Conservation (phyloP, 192 early-diverging fungal species). For the Allomyces macrogynus region DNA sequence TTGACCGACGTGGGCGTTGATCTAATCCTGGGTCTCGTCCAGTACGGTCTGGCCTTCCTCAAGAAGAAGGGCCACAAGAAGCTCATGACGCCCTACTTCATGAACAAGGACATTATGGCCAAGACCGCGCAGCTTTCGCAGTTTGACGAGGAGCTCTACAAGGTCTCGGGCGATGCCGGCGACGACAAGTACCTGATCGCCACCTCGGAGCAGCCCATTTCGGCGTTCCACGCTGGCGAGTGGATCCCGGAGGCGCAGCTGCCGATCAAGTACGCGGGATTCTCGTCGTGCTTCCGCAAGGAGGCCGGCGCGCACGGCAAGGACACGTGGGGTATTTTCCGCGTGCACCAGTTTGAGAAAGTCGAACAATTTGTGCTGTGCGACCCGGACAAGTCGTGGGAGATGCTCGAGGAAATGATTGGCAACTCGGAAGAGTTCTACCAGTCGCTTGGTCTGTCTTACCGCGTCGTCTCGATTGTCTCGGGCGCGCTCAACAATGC, state of each 20-base stretch:
- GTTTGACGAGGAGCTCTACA: conserved; percentile 98
- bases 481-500: conserved; percentile 96
- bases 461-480: conserved; percentile 86
- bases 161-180: conserved; percentile 47
- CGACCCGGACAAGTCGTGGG: conserved; percentile 95
- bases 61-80: conserved; percentile 63
- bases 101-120: conserved; percentile 91
- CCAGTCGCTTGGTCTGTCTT: conserved; percentile 80
- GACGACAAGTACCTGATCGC: conserved; percentile 96
- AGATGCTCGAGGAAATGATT: conserved; percentile 96
- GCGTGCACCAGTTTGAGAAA: conserved; percentile 99
- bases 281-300: conserved; percentile 98
- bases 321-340: conserved; percentile 98
- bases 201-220: conserved; percentile 96
- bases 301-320: conserved; percentile 94
- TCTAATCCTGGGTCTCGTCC: conserved; percentile 87
- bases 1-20: conserved; percentile 86
- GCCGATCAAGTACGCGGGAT: conserved; percentile 83
- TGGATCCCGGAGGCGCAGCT: conserved; percentile 88
- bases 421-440: conserved; percentile 79
- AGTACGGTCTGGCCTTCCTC: conserved; percentile 87
- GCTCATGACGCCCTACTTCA: conserved; percentile 95
- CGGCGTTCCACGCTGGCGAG: conserved; percentile 83
- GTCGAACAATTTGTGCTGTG: conserved; percentile 95
- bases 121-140: conserved; percentile 94